These are phyloP conservation scores for Fusarium sp. DNA, from an alignment of 2,329 filamentous ascomycete genomes.

Conservation along the genomic window DNA sequence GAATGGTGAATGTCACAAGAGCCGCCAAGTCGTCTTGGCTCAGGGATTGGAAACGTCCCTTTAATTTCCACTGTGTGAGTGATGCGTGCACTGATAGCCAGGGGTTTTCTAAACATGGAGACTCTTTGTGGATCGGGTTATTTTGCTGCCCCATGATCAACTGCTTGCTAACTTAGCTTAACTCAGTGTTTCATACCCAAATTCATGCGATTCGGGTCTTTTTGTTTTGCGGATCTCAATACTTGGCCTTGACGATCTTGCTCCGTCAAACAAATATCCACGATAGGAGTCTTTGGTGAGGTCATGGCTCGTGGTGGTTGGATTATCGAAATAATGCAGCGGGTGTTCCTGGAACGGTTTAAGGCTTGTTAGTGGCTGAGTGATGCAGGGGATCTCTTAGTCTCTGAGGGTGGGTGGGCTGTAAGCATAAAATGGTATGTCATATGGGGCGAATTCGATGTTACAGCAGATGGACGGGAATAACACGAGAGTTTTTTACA, in stretches of 20 bases:
- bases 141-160: constrained; percentile 8
- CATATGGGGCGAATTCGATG: not conserved
- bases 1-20: not conserved
- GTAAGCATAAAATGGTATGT: too few species aligned
- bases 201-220: constrained; percentile 3
- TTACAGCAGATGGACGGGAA: not conserved
- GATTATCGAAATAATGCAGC: not conserved
- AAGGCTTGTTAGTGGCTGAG: constrained; percentile 30
- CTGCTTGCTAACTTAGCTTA: not conserved
- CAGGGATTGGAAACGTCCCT: constrained; percentile 29
- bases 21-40: constrained; percentile 38
- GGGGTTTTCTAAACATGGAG: constrained; percentile 8
- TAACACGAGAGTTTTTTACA: too few species aligned
- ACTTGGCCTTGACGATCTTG: constrained; percentile 5
- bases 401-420: too few species aligned
- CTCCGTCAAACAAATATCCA: not conserved
- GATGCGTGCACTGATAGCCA: not conserved
- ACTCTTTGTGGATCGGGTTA: constrained; percentile 11
- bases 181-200: constrained; percentile 5
- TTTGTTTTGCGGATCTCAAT: constrained; percentile 27
- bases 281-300: constrained; percentile 16
- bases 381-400: constrained; percentile 3
- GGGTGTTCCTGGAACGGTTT: constrained; percentile 28
- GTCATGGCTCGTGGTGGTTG: constrained; percentile 18
- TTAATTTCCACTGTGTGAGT: constrained; percentile 29